A percentile compares a stretch with the other conserved stretches of the same genome.
Evolutionary conservation across 2,329 filamentous ascomycete species (phyloP).

Genomic region (Paecilomyces fulvus): DNA sequence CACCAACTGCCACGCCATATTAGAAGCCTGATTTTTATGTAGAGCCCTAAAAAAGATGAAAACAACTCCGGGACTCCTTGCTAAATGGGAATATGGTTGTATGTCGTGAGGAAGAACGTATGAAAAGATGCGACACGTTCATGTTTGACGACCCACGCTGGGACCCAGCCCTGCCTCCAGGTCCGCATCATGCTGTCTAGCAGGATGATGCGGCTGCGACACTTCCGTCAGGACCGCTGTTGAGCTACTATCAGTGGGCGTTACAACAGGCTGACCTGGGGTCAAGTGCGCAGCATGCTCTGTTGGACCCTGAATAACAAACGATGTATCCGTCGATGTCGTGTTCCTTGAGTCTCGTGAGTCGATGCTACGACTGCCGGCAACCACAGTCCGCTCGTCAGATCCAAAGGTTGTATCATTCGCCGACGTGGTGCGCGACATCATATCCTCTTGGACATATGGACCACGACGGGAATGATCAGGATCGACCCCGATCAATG

Average conservation of each 20-base stretch:
- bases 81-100: slow-evolving; percentile 1
- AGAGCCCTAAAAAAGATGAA: neutral
- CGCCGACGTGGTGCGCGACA: neutral
- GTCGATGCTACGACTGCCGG: neutral
- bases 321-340: neutral
- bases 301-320: neutral
- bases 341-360: neutral
- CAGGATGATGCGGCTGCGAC: neutral
- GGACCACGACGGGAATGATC: slow-evolving; percentile 4
- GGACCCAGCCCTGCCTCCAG: slow-evolving; percentile 2
- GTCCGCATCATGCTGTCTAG: slow-evolving; percentile 1
- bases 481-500: slow-evolving; percentile 22
- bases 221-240: neutral
- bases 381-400: neutral
- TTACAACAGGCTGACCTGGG: neutral
- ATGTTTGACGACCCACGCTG: neutral
- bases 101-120: slow-evolving; percentile 2
- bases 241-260: neutral
- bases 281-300: neutral
- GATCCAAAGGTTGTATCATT: neutral
- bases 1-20: neutral
- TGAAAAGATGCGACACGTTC: neutral
- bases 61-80: slow-evolving; percentile 4
- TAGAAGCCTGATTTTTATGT: neutral
- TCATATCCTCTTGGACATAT: neutral